These are phyloP conservation scores for Colletotrichum theobromicola DNA, from an alignment of 2,329 filamentous ascomycete species.

Conservation along the genomic window DNA sequence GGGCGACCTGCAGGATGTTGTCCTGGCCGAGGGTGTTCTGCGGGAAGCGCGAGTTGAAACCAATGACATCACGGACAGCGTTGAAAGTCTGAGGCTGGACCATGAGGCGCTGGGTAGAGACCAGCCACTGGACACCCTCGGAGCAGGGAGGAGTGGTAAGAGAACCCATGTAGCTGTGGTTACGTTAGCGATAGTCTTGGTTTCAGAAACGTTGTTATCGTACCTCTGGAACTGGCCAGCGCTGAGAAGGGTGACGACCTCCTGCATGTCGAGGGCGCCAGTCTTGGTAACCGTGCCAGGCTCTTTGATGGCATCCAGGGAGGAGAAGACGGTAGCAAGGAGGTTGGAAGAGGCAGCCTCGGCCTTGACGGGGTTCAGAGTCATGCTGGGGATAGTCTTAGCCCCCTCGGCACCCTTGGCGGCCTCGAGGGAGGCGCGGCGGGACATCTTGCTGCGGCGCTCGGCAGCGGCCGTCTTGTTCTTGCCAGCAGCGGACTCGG, in stretches of 20 bases:
- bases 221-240: conserved; percentile 44
- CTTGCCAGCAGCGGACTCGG: neutral
- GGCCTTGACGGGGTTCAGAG: conserved; percentile 44
- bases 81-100: conserved; percentile 42
- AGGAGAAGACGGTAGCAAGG: conserved; percentile 52
- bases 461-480: conserved; percentile 6
- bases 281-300: conserved; percentile 47
- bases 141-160: conserved; percentile 56
- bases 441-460: conserved; percentile 15
- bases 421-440: neutral
- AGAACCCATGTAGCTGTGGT: conserved; percentile 46
- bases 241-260: conserved; percentile 41
- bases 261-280: conserved; percentile 47
- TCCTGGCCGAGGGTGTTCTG: conserved; percentile 45
- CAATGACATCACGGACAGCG: conserved; percentile 46
- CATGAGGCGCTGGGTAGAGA: conserved; percentile 46
- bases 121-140: conserved; percentile 53
- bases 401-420: neutral
- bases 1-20: conserved; percentile 38
- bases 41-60: conserved; percentile 52
- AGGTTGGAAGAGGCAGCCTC: conserved; percentile 40
- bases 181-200: neutral
- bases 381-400: conserved; percentile 40
- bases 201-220: neutral
- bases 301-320: conserved; percentile 43